Conservation (phyloP, 176 grass and related monocot species). For the Oryza meyeriana region DNA sequence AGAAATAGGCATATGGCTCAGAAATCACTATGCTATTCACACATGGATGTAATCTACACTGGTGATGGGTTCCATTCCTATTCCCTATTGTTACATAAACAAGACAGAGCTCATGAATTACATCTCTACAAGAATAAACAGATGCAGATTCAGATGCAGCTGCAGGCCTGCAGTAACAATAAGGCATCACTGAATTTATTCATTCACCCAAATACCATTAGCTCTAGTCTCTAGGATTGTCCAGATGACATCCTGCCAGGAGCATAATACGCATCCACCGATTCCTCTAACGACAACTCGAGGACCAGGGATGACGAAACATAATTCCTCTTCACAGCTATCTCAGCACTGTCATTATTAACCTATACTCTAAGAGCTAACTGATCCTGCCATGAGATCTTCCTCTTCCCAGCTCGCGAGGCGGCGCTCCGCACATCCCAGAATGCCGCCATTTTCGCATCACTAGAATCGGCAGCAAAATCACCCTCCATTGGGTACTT, state of each 20-base stretch:
- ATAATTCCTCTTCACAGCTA: not conserved
- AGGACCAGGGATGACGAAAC: not conserved
- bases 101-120: not conserved
- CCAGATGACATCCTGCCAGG: not conserved
- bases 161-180: not conserved
- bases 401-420: constrained; percentile 42
- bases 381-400: constrained; percentile 73
- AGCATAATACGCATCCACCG: not conserved
- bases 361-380: constrained; percentile 67
- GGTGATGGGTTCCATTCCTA: not conserved
- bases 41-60: not conserved
- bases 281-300: constrained; percentile 15
- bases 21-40: not conserved
- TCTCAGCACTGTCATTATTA: not conserved
- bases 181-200: not conserved
- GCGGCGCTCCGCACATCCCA: constrained; percentile 30
- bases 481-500: constrained; percentile 23
- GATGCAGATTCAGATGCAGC: too few species aligned
- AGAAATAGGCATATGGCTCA: not conserved
- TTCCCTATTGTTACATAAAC: not conserved
- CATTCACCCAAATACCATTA: not conserved
- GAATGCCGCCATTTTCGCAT: constrained; percentile 16
- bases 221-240: not conserved
- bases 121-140: not conserved
- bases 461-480: not conserved